Base-by-base conservation (phyloP, 2,329 filamentous ascomycete genomes). In the Fonsecaea nubica region DNA sequence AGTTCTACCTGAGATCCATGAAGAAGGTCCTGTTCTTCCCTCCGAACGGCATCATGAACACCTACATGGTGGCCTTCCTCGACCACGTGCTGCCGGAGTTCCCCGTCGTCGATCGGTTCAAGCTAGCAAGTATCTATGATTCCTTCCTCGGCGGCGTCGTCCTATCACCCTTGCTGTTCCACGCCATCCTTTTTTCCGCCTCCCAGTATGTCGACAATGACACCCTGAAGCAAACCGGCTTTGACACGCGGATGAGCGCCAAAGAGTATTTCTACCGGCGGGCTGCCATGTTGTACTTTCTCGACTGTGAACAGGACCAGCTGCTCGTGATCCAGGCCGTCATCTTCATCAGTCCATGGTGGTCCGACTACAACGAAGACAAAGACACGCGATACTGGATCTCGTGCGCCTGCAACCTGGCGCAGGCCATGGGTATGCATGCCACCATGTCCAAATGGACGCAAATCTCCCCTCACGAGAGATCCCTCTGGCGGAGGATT, bases 301-400 rank as follows among this genome's bases (percentile, higher is more conserved):
- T 52, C 13, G 54, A 57, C 32, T 57, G 54, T 33, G 54, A 57
- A 40, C 38, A 35, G 13, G 21, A 57, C 13, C 54, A 25, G 13
- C 8, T 57, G 21, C n/a, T 33, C 54, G 36, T 57, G 15, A 57
- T 57, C 8, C 54, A 57, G 30, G 25, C 54, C 12, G 30, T 57
- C 13, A 30, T 57, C 30, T 35, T 57, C 15, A 57, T 57, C 54
- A 57, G 54, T 32, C 54, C 54, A 7, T 57, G 54, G 54, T 57
- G 54, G 54, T 35, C 21, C 21, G 25, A 57, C 54, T 57, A 32
- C 30, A 21, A 15, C 54, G 54, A 57, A 33, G 54, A 57, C 15
- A 57, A 57, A 57, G 54, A 57, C 13, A 57, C 54, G 13, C 21
- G 54, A 9, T 57, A 57, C 18, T 57, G 54, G 54, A 57, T 57